Conservation (phyloP, 2,329 filamentous ascomycete species). For the Ceratocystis variospora region DNA sequence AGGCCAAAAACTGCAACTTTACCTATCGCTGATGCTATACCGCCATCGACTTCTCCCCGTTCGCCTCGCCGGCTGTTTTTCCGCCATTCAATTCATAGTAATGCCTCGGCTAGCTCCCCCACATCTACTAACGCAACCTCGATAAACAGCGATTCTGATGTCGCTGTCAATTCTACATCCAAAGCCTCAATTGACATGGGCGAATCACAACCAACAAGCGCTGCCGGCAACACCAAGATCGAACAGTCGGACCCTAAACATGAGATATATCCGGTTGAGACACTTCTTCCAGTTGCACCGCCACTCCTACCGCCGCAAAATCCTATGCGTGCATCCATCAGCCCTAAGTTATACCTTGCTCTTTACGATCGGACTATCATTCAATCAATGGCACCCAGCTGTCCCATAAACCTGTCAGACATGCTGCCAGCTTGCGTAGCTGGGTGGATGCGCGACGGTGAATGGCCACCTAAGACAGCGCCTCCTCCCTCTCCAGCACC, state of each 20-base stretch:
- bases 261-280: conserved; percentile 38
- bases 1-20: conserved; percentile 29
- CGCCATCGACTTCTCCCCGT: conserved; percentile 30
- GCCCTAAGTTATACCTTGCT: conserved; percentile 56
- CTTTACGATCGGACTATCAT: conserved; percentile 85
- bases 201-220: conserved; percentile 4
- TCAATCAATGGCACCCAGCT: conserved; percentile 64
- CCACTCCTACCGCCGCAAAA: conserved; percentile 62
- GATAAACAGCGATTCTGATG: conserved; percentile 24
- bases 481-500: conserved; percentile 31
- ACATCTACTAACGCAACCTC: conserved; percentile 19
- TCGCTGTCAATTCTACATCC: conserved; percentile 28
- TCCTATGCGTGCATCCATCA: conserved; percentile 64
- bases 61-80: conserved; percentile 39
- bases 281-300: conserved; percentile 56
- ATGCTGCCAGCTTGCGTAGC: conserved; percentile 69
- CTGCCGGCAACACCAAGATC: background rate
- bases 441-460: conserved; percentile 85
- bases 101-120: conserved; percentile 22
- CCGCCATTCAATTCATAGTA: conserved; percentile 32
- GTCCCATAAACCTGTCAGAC: conserved; percentile 76
- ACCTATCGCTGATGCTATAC: conserved; percentile 22
- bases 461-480: conserved; percentile 66
- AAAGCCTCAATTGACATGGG: conserved; percentile 31
- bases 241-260: background rate